A percentile compares a stretch with the other conserved stretches of the same genome.
phyloP scores from a whole-genome alignment of 768 basidiomycete genomes.

The Paxillus ammoniavirescens region DNA sequence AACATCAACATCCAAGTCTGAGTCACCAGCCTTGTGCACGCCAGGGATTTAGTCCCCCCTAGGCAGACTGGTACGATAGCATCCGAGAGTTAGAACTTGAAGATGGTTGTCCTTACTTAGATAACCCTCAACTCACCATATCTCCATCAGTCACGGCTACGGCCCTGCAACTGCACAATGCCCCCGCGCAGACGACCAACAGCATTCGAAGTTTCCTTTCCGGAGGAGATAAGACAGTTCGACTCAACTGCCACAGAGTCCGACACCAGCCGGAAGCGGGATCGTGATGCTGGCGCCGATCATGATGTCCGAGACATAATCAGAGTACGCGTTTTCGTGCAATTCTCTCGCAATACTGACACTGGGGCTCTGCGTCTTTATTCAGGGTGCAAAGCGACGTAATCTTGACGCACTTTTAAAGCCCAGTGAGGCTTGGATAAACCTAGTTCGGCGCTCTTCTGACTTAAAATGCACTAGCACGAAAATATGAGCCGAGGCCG shows the following conservation, averaged over 20 bases:
- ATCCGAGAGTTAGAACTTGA: too few species aligned
- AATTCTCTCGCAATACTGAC: neutral
- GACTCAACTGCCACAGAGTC: constrained; percentile 25
- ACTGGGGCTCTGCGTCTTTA: neutral
- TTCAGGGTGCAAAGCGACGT: constrained; percentile 26
- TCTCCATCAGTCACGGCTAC: too few species aligned
- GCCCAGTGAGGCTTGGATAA: constrained; percentile 9
- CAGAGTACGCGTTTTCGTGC: constrained; percentile 12
- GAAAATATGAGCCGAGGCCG: constrained; percentile 35
- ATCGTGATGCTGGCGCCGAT: constrained; percentile 11
- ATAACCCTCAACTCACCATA: too few species aligned
- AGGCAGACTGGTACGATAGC: too few species aligned
- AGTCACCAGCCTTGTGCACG: too few species aligned
- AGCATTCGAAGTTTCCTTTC: constrained; percentile 57
- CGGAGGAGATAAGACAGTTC: constrained; percentile 32
- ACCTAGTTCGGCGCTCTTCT: neutral
- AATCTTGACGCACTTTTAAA: constrained; percentile 20
- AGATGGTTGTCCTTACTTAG: too few species aligned
- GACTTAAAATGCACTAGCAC: constrained; percentile 27
- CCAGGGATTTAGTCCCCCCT: too few species aligned
- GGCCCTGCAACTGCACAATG: constrained; percentile 22
- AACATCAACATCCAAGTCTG: too few species aligned
- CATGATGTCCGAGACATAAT: constrained; percentile 1
- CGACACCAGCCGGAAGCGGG: constrained; percentile 28
- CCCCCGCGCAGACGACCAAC: constrained; percentile 43